Evolutionary conservation across 2,329 filamentous ascomycete genomes (phyloP), one percentile per base, ranked within the genome.

Genomic region (Aspergillus oerlinghausenensis): DNA sequence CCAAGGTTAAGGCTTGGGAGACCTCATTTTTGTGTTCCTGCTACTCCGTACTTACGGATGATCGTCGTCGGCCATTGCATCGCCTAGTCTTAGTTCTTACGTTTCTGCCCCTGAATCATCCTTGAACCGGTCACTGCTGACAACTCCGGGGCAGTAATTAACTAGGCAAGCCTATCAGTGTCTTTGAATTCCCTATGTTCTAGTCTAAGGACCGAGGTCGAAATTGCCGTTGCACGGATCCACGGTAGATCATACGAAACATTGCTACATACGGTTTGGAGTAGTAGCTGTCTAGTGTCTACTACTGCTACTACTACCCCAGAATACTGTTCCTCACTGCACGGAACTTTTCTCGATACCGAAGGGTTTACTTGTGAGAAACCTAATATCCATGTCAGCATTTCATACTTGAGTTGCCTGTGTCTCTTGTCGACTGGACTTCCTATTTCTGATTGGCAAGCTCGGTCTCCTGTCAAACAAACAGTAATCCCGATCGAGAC

Each of bases 191-290:
- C 10, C 11, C 10, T 21, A 25, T 6, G 9, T 47, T 23, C n/a
- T n/a, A 42, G 38, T 28, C 48, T 56, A 48, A 60, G 55, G 54
- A 60, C 62, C 59, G 63, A 65, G 63, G 63, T 62, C 56, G 55
- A 55, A 51, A 55, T 49, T 47, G 47, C 52, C 52, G 62, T 67
- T 55, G 62, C 66, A 69, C 64, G 59, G 59, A 64, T 66, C 63
- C 61, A 64, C 65, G 54, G 60, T 60, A 57, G 60, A 68, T 68
- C 63, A 60, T 60, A 63, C 59, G 49, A 58, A 56, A 56, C 52
- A 28, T 26, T 54, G 49, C 49, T 25, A 54, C 43, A 45, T 32
- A 42, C 38, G 19, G 19, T n/a, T 26, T 23, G 29, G 21, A 40
- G 19, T 21, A 47, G 38, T 42, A 42, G 14, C 25, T 26, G 25